These are phyloP conservation scores for Pholiota microspora DNA, from an alignment of 768 basidiomycete genomes.

Conservation along the genomic window DNA sequence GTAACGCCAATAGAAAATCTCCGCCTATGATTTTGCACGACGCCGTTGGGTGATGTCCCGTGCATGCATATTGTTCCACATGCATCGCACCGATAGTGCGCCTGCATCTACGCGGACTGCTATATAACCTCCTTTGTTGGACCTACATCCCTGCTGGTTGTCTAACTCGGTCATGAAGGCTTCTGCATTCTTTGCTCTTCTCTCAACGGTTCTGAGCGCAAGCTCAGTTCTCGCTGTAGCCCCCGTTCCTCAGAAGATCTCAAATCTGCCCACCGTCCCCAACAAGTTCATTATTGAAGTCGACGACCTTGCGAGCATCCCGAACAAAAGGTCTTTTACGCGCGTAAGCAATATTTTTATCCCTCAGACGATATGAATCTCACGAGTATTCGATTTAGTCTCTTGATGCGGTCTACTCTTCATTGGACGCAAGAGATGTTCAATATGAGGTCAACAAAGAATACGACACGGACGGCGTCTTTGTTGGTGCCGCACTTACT, in stretches of 20 bases:
- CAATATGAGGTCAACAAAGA: constrained; percentile 47
- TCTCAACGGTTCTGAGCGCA: constrained; percentile 21
- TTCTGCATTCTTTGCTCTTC: constrained; percentile 21
- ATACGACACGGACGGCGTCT: constrained; percentile 52
- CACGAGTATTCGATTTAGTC: constrained; percentile 27
- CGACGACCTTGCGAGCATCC: constrained; percentile 31
- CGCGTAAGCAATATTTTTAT: constrained; percentile 15
- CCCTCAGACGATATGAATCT: neutral
- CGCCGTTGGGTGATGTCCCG: too few species aligned
- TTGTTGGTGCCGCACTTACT: constrained; percentile 57
- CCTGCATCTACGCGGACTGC: too few species aligned
- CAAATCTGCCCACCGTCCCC: constrained; percentile 32
- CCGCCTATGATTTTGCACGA: too few species aligned
- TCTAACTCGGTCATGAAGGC: constrained; percentile 27
- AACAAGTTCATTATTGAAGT: constrained; percentile 58
- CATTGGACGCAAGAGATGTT: constrained; percentile 39
- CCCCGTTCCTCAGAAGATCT: constrained; percentile 33
- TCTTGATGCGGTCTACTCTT: constrained; percentile 47
- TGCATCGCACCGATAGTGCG: too few species aligned
- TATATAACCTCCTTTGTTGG: too few species aligned
- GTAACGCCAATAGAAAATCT: too few species aligned
- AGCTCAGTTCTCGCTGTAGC: constrained; percentile 23
- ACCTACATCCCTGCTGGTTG: neutral
- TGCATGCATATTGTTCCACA: too few species aligned
- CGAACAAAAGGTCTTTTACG: constrained; percentile 27